Percentiles rank a stretch among this genome's conserved stretches.
Conservation (phyloP, 305 asterid genomes). For the Caryopteris hybrid region DNA sequence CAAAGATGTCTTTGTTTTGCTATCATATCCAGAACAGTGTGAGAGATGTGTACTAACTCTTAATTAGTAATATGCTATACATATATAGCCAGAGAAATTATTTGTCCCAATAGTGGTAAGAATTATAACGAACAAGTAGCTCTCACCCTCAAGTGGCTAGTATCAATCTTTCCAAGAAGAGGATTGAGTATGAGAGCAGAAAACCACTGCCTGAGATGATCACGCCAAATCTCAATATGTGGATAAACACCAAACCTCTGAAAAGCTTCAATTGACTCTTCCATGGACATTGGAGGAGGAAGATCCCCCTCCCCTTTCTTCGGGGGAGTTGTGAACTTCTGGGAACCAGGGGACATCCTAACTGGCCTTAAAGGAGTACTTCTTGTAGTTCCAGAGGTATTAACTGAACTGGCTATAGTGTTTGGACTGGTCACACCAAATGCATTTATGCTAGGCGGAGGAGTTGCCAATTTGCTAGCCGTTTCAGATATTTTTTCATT, state of each 20-base stretch:
- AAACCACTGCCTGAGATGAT: slow-evolving; percentile 91
- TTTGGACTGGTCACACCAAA: slow-evolving; percentile 66
- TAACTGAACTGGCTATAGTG: slow-evolving; percentile 49
- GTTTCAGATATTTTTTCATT: slow-evolving; percentile 77
- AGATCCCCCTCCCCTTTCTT: slow-evolving; percentile 91
- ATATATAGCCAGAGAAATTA: neutral
- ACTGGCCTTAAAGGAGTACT: slow-evolving; percentile 91
- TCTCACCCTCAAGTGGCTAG: slow-evolving; percentile 80
- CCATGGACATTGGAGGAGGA: slow-evolving; percentile 92
- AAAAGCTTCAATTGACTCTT: slow-evolving; percentile 79
- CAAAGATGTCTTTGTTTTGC: neutral
- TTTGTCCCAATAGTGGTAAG: neutral
- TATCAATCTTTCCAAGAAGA: slow-evolving; percentile 65
- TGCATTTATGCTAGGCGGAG: slow-evolving; percentile 68
- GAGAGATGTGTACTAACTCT: neutral
- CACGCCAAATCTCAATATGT: slow-evolving; percentile 87
- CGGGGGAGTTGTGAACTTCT: slow-evolving; percentile 90
- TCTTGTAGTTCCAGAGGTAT: slow-evolving; percentile 76
- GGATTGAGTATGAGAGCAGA: slow-evolving; percentile 72
- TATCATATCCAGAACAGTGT: neutral
- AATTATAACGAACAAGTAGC: slow-evolving; percentile 6
- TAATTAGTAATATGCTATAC: neutral
- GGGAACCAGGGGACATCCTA: slow-evolving; percentile 95
- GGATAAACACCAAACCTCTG: slow-evolving; percentile 74
- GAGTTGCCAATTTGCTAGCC: slow-evolving; percentile 64